These are phyloP conservation scores for Leptographium lundbergii DNA, from an alignment of 2,329 filamentous ascomycete species.

Conservation along the genomic window DNA sequence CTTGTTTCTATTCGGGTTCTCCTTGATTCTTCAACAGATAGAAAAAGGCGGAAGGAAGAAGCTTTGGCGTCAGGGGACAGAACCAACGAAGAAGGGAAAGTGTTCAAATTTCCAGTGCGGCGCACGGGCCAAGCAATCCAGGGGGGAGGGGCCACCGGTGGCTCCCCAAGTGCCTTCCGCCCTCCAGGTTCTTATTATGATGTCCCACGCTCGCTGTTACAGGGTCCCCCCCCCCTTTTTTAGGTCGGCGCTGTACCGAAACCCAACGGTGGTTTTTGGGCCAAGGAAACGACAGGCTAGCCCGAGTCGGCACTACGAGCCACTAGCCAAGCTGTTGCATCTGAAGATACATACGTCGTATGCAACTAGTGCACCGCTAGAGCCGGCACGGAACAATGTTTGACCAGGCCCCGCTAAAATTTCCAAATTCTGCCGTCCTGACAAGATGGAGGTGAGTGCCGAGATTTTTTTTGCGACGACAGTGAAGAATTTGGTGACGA, in stretches of 20 bases:
- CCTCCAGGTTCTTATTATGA: conserved; percentile 5
- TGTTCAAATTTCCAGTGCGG: conserved; percentile 15
- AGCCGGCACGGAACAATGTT: not conserved
- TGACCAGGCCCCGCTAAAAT: not conserved
- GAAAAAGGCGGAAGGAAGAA: conserved; percentile 12
- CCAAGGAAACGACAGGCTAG: conserved; percentile 1
- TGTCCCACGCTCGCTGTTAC: conserved; percentile 2
- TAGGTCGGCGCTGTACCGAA: not conserved
- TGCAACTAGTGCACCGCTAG: not conserved
- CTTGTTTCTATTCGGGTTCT: conserved; percentile 8
- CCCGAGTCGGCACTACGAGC: not conserved
- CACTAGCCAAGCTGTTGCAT: not conserved
- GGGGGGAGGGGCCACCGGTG: conserved; percentile 11
- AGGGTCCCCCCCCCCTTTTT: conserved; percentile 4
- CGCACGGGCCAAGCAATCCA: conserved; percentile 14
- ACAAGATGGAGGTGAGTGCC: not conserved
- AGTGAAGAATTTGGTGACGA: not conserved
- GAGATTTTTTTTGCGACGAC: conserved; percentile 5
- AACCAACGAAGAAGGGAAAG: conserved; percentile 6
- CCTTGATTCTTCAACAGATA: conserved; percentile 4
- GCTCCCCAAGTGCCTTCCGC: conserved; percentile 6
- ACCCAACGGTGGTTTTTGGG: not conserved
- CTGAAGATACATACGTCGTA: no score
- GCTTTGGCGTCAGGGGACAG: conserved; percentile 12
- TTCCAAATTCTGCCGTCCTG: not conserved